Evolutionary conservation across 106 monocot genomes (phyloP).

Genomic region (Allium cepa): DNA sequence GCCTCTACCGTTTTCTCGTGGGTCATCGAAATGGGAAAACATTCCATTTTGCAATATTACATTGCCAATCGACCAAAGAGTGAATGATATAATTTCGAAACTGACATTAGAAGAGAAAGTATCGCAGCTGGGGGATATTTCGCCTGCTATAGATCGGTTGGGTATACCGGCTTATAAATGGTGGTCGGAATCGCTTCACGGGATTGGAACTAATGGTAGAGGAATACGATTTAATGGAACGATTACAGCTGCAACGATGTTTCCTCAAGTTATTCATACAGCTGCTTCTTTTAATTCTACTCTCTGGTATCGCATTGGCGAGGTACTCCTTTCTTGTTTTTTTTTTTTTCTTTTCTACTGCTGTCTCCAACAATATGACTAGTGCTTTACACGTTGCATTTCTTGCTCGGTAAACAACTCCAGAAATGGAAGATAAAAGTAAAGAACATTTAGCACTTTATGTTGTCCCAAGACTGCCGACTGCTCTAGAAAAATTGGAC

Average conservation of each 20-base stretch:
- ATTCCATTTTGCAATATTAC: no score
- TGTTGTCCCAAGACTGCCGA: background rate
- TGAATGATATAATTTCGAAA: no score
- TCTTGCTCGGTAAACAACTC: background rate
- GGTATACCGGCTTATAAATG: conserved; percentile 73
- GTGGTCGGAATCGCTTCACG: conserved; percentile 98
- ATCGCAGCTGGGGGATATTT: no score
- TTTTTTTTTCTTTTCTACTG: background rate
- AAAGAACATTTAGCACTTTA: background rate
- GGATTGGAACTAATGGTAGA: conserved; percentile 45
- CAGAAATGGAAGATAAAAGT: no score
- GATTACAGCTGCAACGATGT: conserved; percentile 60
- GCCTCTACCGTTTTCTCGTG: no score
- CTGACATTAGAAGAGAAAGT: no score
- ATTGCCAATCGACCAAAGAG: no score
- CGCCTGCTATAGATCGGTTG: conserved; percentile 19
- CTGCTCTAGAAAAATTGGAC: no score
- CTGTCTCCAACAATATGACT: background rate
- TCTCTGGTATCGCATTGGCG: conserved; percentile 82
- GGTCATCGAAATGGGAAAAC: no score
- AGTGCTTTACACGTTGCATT: background rate
- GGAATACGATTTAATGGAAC: conserved; percentile 60
- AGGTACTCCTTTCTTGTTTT: conserved; percentile 23
- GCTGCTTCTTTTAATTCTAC: conserved; percentile 73
- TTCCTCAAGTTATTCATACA: conserved; percentile 88